Evolutionary conservation across 352 stramenopile genomes (phyloP).

Genomic region (Globisporangium parvum): DNA sequence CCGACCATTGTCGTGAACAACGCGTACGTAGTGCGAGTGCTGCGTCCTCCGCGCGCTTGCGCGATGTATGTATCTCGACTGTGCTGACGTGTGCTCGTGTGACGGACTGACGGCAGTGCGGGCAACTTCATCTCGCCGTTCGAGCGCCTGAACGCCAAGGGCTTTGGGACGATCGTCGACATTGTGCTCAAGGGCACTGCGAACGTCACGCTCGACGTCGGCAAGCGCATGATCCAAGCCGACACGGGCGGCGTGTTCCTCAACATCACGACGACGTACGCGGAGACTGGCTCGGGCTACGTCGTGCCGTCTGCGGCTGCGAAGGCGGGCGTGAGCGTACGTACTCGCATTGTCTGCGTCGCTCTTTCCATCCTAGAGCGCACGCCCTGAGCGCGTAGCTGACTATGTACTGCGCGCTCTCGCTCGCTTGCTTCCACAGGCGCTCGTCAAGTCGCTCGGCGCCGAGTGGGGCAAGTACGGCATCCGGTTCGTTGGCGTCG

Average conservation of each 20-base stretch:
- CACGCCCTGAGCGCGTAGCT: too few relatives aligned
- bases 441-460: slow-evolving; percentile 92
- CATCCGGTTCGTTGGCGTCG: slow-evolving; percentile 95
- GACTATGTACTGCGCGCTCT: too few relatives aligned
- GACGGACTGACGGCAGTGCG: slow-evolving; percentile 35
- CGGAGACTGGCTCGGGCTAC: slow-evolving; percentile 92
- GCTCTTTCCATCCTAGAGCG: too few relatives aligned
- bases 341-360: slow-evolving; percentile 5
- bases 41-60: not conserved
- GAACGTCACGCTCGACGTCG: slow-evolving; percentile 78
- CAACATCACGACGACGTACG: slow-evolving; percentile 96
- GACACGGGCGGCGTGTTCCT: slow-evolving; percentile 87
- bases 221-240: slow-evolving; percentile 75
- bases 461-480: slow-evolving; percentile 95
- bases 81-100: too few relatives aligned
- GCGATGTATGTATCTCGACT: not conserved
- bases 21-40: slow-evolving; percentile 21
- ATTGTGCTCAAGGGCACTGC: slow-evolving; percentile 90
- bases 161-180: slow-evolving; percentile 95
- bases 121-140: slow-evolving; percentile 95
- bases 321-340: slow-evolving; percentile 91
- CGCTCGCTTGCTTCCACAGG: slow-evolving; percentile 32
- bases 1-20: slow-evolving; percentile 82
- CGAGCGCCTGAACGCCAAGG: slow-evolving; percentile 89
- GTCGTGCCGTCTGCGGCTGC: slow-evolving; percentile 93